Evolutionary conservation across 2,329 filamentous ascomycete genomes (phyloP), one percentile per base, ranked within the genome.

Genomic region (Colletotrichum horii): DNA sequence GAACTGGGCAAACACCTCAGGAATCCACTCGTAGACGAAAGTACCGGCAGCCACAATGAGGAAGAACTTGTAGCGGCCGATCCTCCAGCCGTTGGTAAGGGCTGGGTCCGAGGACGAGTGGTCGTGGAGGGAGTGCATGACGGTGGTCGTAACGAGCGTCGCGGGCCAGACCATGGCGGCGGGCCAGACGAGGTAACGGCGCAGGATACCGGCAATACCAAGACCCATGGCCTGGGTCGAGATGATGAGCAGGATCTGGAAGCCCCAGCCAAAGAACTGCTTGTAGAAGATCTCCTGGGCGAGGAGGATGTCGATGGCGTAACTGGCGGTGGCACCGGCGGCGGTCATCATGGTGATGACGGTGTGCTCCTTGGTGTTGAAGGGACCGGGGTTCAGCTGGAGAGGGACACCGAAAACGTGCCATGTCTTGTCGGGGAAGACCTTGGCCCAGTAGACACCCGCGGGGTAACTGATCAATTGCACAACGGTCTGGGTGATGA

Each of bases 1-100:
- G 52, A 79, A 79, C 43, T 77, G 73, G 4, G 78, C 74, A 56
- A 76, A 55, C 8, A 76, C 74, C 30, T 76, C 66, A 4, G 74
- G 74, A 5, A 76, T 61, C 74, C 74, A 76, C 61, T 76, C 74
- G 78, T 90, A 89, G 48, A 88, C 80, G 74, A 88, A 88, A 28
- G 89, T 87, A 22, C 83, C 88, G 30, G 83, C 80, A 77, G 90
- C 89, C 43, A 92, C 86, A 78, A 89, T 89, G 71, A 93, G 80
- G 84, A 94, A 94, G 81, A 91, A 91, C 77, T 87, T 88, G 82
- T 93, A 93, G 67, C 92, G 89, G n/a, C 90, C 89, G 65, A 94
- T 88, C 38, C 80, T 87, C 93, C 93, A 94, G 58, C 93, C 92
- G 79, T 87, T 88, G 28, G 87, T 87, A 70, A 88, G 88, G 62